Conservation (phyloP, 1,139 yeast genomes). For the Trichomonascaceae sp. region DNA sequence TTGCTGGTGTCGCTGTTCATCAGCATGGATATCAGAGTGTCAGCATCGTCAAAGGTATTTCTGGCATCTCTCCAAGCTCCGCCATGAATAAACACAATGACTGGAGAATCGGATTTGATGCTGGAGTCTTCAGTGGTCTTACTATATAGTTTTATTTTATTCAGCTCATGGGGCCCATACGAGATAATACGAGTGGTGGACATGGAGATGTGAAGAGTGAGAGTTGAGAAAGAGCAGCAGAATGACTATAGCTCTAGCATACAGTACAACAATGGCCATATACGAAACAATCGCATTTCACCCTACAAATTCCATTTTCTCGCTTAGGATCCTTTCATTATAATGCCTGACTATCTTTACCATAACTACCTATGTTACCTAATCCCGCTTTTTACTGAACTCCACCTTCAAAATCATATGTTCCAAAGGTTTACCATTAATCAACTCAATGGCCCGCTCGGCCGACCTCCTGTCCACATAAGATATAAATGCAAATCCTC, state of each 20-base stretch:
- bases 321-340: background rate
- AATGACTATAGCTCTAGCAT: too few species aligned
- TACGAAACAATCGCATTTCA: too few species aligned
- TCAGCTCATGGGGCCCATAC: slow-evolving; percentile 13
- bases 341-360: background rate
- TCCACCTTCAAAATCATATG: slow-evolving; percentile 64
- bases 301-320: too few species aligned
- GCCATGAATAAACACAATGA: slow-evolving; percentile 64
- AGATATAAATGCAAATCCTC: slow-evolving; percentile 96
- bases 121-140: background rate
- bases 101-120: slow-evolving; percentile 13
- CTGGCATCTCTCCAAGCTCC: slow-evolving; percentile 83
- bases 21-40: slow-evolving; percentile 31
- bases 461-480: slow-evolving; percentile 67
- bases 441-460: slow-evolving; percentile 65
- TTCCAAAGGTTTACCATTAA: slow-evolving; percentile 91
- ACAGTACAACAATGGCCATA: too few species aligned
- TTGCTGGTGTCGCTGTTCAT: slow-evolving; percentile 10
- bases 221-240: background rate
- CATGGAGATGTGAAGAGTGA: background rate
- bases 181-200: background rate
- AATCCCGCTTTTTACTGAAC: slow-evolving; percentile 28
- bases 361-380: background rate
- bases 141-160: slow-evolving; percentile 11
- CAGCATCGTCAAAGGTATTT: slow-evolving; percentile 55